phyloP scores from a whole-genome alignment of 768 basidiomycete species.

The Terana coerulea region DNA sequence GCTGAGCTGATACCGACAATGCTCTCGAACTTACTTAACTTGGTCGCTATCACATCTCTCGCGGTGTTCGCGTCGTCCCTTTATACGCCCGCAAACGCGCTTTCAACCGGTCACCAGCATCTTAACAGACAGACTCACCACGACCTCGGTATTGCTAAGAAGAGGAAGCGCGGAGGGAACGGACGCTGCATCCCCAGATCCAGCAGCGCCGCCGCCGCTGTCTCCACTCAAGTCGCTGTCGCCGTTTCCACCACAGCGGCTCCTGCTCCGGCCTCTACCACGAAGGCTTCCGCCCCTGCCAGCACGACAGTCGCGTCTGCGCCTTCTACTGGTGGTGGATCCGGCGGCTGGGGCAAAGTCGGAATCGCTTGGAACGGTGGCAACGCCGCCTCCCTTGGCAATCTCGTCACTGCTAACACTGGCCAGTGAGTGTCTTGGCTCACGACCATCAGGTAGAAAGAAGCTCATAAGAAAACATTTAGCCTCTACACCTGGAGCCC shows the following conservation, averaged over 20 bases:
- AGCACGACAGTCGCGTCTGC: too few species aligned
- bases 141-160: constrained; percentile 33
- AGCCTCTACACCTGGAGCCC: constrained; percentile 44
- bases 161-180: constrained; percentile 38
- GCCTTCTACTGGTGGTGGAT: not conserved
- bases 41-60: constrained; percentile 56
- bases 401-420: constrained; percentile 43
- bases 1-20: constrained; percentile 10
- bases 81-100: constrained; percentile 45
- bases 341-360: constrained; percentile 35
- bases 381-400: constrained; percentile 40
- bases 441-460: too few species aligned
- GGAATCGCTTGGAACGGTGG: constrained; percentile 64
- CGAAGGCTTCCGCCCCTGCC: constrained; percentile 17
- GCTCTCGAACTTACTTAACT: constrained; percentile 48
- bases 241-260: constrained; percentile 1
- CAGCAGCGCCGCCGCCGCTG: constrained; percentile 11
- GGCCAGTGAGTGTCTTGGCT: constrained; percentile 30
- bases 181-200: constrained; percentile 56
- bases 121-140: constrained; percentile 40
- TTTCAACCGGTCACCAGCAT: constrained; percentile 30
- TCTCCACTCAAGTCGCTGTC: constrained; percentile 17
- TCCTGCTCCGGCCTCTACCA: constrained; percentile 1
- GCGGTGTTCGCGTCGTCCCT: constrained; percentile 53
- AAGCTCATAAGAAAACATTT: too few species aligned